Percentiles rank a stretch among this genome's conserved stretches.
phyloP scores from a whole-genome alignment of 164 flowering plant genomes.

The Protea cynaroides region DNA sequence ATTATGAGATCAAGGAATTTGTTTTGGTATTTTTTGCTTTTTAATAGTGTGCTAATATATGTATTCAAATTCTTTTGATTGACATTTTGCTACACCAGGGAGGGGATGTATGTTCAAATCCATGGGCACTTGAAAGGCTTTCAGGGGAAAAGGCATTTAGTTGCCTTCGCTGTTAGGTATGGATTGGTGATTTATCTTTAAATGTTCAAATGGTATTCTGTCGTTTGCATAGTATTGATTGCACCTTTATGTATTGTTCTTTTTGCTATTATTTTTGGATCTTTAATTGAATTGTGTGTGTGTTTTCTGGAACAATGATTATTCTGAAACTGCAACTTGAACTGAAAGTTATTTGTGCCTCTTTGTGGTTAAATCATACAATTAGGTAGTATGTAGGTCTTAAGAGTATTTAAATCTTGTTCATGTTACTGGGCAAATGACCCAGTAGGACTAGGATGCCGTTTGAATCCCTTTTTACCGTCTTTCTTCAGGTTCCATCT shows the following conservation, averaged over 20 bases:
- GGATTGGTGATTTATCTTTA: neutral
- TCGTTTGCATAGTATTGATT: neutral
- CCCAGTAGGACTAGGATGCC: neutral
- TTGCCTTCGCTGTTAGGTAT: slow-evolving; percentile 69
- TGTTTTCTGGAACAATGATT: neutral
- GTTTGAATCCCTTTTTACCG: neutral
- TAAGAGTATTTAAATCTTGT: neutral
- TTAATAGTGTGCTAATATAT: neutral
- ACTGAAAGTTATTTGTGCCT: neutral
- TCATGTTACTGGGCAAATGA: neutral
- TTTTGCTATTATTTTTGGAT: too few relatives aligned
- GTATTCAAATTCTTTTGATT: neutral
- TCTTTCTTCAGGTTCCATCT: too few relatives aligned
- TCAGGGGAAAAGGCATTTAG: slow-evolving; percentile 62
- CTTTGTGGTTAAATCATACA: neutral
- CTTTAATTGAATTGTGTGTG: neutral
- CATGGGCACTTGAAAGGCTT: slow-evolving; percentile 74
- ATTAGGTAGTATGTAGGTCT: neutral
- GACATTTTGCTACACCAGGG: slow-evolving; percentile 26
- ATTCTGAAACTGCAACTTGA: neutral
- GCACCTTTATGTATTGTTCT: neutral
- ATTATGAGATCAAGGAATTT: too few relatives aligned
- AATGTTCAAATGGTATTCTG: neutral
- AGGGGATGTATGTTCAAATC: slow-evolving; percentile 75
- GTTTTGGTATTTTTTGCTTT: neutral